These are phyloP conservation scores for Tinospora cordifolia DNA, from an alignment of 164 flowering plant genomes.

Conservation along the genomic window DNA sequence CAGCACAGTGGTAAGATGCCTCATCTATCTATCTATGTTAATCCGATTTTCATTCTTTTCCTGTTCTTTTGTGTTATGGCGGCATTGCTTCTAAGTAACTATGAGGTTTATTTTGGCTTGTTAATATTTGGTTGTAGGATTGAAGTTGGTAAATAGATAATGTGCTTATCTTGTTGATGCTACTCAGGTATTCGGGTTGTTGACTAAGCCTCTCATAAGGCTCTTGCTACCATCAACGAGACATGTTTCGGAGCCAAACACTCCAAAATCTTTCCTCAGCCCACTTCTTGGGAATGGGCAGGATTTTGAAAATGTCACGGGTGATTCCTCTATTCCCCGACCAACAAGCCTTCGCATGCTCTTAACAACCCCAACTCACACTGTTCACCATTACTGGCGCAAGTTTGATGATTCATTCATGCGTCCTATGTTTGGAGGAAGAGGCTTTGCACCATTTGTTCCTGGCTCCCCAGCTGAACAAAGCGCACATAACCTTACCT, in stretches of 20 bases:
- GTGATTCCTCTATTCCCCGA: conserved; percentile 22
- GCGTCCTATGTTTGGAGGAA: conserved; percentile 89
- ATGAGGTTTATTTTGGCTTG: background rate
- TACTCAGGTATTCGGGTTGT: conserved; percentile 56
- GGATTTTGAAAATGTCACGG: conserved; percentile 34
- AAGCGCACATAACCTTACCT: conserved; percentile 13
- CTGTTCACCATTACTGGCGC: conserved; percentile 83
- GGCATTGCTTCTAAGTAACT: background rate
- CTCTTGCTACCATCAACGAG: conserved; percentile 44
- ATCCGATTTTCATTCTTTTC: background rate
- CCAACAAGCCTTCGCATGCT: conserved; percentile 64
- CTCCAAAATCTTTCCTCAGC: conserved; percentile 52
- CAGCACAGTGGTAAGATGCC: conserved; percentile 81
- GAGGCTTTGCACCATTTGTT: conserved; percentile 71
- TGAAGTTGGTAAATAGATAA: background rate
- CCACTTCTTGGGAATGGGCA: conserved; percentile 59
- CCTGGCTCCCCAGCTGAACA: conserved; percentile 76
- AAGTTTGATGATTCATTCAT: conserved; percentile 77
- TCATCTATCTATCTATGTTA: conserved; percentile 1
- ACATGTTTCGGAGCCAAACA: conserved; percentile 39
- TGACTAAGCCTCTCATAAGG: conserved; percentile 74
- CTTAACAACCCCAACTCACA: conserved; percentile 44
- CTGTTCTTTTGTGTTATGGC: background rate
- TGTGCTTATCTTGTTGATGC: background rate
- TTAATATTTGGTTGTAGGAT: background rate